Percentiles rank a stretch among this genome's conserved stretches.
Conservation (phyloP, 2,329 filamentous ascomycete genomes). For the Fusarium chlamydosporum region DNA sequence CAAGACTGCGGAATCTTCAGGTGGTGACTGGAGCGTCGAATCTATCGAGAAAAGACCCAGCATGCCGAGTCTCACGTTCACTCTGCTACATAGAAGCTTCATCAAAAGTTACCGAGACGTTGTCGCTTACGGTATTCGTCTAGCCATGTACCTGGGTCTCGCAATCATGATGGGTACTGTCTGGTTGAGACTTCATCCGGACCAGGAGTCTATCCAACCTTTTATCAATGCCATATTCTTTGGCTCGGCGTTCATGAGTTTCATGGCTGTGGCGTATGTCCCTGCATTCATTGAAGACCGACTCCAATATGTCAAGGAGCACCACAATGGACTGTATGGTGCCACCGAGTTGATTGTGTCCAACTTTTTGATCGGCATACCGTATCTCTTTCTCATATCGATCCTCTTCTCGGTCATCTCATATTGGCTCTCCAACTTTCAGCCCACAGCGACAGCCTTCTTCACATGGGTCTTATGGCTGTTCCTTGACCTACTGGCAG, state of each 20-base stretch:
- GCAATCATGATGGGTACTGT: constrained; percentile 92
- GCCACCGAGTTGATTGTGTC: constrained; percentile 79
- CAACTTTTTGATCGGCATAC: constrained; percentile 86
- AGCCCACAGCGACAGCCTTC: constrained; percentile 74
- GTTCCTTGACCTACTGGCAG: constrained; percentile 85
- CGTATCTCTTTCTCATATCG: constrained; percentile 84
- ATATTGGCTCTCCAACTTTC: constrained; percentile 87
- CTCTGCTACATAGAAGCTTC: constrained; percentile 82
- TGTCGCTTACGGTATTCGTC: constrained; percentile 84
- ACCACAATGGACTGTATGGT: constrained; percentile 84
- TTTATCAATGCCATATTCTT: constrained; percentile 88
- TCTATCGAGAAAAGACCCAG: constrained; percentile 57
- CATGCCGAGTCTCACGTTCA: constrained; percentile 66
- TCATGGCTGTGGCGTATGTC: constrained; percentile 88
- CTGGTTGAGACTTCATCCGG: constrained; percentile 78
- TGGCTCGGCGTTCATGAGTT: constrained; percentile 81
- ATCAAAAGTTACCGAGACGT: constrained; percentile 89
- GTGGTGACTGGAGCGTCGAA: constrained; percentile 42
- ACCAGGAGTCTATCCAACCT: constrained; percentile 81
- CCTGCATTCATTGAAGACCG: constrained; percentile 79
- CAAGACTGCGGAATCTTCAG: constrained; percentile 50
- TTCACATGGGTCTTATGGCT: constrained; percentile 87
- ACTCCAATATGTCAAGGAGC: constrained; percentile 68
- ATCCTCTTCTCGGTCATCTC: constrained; percentile 80
- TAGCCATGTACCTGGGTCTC: constrained; percentile 82